Evolutionary conservation across 345 rosid species (phyloP).

Genomic region (Hypericum androsaemum): DNA sequence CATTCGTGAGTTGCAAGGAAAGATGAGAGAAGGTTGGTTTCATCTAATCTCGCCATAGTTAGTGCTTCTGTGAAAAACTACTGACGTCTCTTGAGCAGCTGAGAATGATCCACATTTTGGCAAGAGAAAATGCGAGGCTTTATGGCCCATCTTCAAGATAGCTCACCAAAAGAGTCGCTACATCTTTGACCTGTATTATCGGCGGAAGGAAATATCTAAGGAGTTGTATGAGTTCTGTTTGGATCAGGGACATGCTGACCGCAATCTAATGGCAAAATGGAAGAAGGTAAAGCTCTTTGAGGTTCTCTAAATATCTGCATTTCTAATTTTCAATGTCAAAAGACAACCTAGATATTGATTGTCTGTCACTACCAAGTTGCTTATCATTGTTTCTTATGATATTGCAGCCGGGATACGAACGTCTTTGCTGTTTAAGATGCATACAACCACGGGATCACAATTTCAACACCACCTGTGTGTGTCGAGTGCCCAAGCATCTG

Average conservation of each 20-base stretch:
- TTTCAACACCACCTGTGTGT: conserved; percentile 71
- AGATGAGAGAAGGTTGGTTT: conserved; percentile 74
- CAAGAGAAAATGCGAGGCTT: conserved; percentile 65
- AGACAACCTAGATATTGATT: too few relatives aligned
- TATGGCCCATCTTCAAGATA: conserved; percentile 76
- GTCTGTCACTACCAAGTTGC: too few relatives aligned
- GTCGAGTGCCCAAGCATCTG: conserved; percentile 66
- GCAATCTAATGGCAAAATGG: conserved; percentile 63
- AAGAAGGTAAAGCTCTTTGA: conserved; percentile 28
- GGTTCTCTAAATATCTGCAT: too few relatives aligned
- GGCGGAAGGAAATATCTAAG: conserved; percentile 58
- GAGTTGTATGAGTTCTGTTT: conserved; percentile 68
- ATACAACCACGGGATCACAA: conserved; percentile 86
- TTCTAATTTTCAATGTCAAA: too few relatives aligned
- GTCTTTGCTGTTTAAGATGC: conserved; percentile 72
- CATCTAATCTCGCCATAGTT: not conserved
- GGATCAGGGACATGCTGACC: conserved; percentile 65
- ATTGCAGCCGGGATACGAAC: conserved; percentile 74
- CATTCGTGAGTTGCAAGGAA: conserved; percentile 45
- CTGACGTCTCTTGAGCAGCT: conserved; percentile 31
- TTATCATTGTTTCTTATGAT: not conserved
- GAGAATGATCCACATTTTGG: conserved; percentile 73
- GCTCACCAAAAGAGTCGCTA: conserved; percentile 72
- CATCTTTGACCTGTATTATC: conserved; percentile 57
- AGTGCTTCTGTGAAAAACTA: not conserved